These are phyloP conservation scores for Trichoderma sp. DNA, from an alignment of 2,329 filamentous ascomycete species.

Conservation along the genomic window DNA sequence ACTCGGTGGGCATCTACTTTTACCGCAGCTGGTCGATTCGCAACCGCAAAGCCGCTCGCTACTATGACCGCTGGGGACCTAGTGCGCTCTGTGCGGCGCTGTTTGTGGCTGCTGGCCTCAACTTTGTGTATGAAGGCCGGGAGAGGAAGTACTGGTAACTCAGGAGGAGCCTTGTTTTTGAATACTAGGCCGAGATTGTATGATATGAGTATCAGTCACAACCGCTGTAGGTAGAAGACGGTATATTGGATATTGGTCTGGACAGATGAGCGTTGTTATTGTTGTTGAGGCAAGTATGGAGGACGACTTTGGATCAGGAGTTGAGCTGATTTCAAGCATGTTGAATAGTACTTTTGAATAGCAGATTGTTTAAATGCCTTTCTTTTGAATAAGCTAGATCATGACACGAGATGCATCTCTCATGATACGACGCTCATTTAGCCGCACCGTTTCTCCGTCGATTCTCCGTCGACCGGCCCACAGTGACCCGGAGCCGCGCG, in stretches of 20 bases:
- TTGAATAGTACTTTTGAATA: neutral
- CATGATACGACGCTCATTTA: too few relatives aligned
- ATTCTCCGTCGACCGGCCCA: too few relatives aligned
- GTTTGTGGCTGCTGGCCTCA: conserved; percentile 72
- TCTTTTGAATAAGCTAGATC: neutral
- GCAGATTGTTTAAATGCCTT: neutral
- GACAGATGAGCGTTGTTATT: neutral
- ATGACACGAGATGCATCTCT: too few relatives aligned
- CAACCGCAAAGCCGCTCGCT: conserved; percentile 79
- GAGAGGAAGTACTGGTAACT: conserved; percentile 58
- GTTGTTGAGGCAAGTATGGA: neutral
- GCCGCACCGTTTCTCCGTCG: too few relatives aligned
- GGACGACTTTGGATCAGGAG: conserved; percentile 3
- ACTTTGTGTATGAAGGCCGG: conserved; percentile 77
- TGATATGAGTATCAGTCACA: neutral
- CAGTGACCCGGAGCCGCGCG: too few relatives aligned
- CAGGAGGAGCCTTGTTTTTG: neutral
- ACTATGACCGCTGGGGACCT: conserved; percentile 88
- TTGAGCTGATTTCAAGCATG: neutral
- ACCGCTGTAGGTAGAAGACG: neutral
- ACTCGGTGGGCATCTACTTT: conserved; percentile 81
- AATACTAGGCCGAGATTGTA: neutral
- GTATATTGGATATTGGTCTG: neutral
- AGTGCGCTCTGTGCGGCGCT: conserved; percentile 73
- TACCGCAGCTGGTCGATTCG: conserved; percentile 87